A percentile compares a stretch with the other conserved stretches of the same genome.
phyloP scores from a whole-genome alignment of 768 basidiomycete genomes.

The Termitomyces bulborhizus region DNA sequence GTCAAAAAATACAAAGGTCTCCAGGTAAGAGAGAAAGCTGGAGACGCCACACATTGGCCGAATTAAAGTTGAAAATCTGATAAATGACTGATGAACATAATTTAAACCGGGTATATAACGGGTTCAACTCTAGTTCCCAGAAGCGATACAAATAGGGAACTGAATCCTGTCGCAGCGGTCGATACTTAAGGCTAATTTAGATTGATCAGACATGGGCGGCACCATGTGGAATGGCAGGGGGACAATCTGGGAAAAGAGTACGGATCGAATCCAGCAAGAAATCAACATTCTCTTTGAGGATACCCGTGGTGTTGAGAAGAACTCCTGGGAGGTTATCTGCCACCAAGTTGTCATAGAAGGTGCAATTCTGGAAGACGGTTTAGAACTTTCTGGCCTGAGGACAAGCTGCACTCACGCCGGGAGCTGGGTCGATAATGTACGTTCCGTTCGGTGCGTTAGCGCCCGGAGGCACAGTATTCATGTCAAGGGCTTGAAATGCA shows the following conservation, averaged over 20 bases:
- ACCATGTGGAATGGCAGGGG: conserved; percentile 4
- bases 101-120: background rate
- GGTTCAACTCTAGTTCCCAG: background rate
- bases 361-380: background rate
- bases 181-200: too few species aligned
- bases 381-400: too few species aligned
- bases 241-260: conserved; percentile 5
- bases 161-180: background rate
- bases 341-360: conserved; percentile 5
- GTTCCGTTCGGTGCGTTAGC: conserved; percentile 6
- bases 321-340: conserved; percentile 8
- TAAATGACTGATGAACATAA: background rate
- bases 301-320: conserved; percentile 11
- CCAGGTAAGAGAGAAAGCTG: background rate
- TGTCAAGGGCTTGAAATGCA: background rate
- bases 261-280: conserved; percentile 9
- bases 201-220: conserved; percentile 3
- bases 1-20: background rate
- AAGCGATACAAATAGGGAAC: background rate
- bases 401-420: background rate
- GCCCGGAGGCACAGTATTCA: conserved; percentile 7
- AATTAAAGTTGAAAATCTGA: background rate
- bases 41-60: background rate
- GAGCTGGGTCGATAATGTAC: conserved; percentile 4
- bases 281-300: conserved; percentile 12